Conservation (phyloP, 2,329 filamentous ascomycete genomes). For the Monosporascus sp. region DNA sequence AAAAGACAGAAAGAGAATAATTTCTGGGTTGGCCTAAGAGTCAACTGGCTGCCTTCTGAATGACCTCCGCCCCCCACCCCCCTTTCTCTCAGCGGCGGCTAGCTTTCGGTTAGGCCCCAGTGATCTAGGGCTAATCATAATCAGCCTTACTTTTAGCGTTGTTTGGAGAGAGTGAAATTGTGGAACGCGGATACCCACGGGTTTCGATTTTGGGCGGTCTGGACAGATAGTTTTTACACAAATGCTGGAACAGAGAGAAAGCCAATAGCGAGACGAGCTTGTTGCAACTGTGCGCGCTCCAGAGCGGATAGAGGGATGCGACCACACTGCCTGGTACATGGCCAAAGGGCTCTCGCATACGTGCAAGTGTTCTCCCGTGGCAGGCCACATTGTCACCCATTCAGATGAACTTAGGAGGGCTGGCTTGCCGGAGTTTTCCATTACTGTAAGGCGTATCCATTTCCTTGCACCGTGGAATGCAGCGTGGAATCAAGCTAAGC, state of each 20-base stretch:
- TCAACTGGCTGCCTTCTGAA: too few relatives aligned
- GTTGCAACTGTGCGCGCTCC: not conserved
- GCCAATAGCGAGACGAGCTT: not conserved
- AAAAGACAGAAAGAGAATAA: slow-evolving; percentile 13
- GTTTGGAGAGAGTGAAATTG: not conserved
- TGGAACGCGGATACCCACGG: not conserved
- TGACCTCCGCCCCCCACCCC: too few relatives aligned
- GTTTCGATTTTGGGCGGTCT: not conserved
- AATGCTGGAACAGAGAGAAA: not conserved
- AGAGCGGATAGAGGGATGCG: not conserved
- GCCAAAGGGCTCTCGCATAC: not conserved
- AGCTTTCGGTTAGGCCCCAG: not conserved
- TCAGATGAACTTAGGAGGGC: not conserved
- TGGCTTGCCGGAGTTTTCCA: not conserved
- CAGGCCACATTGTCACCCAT: not conserved
- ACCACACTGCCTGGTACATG: not conserved
- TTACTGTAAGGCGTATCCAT: too few relatives aligned
- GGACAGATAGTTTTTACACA: not conserved
- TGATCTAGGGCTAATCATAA: not conserved
- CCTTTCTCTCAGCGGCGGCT: too few relatives aligned
- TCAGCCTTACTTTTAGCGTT: not conserved
- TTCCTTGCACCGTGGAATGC: too few relatives aligned
- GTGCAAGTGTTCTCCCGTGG: not conserved
- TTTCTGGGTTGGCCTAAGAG: slow-evolving; percentile 8
- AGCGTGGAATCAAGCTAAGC: too few relatives aligned